Evolutionary conservation across 2,329 filamentous ascomycete genomes (phyloP), one percentile per base, ranked within the genome.

Genomic region (Macroventuria anomochaeta): DNA sequence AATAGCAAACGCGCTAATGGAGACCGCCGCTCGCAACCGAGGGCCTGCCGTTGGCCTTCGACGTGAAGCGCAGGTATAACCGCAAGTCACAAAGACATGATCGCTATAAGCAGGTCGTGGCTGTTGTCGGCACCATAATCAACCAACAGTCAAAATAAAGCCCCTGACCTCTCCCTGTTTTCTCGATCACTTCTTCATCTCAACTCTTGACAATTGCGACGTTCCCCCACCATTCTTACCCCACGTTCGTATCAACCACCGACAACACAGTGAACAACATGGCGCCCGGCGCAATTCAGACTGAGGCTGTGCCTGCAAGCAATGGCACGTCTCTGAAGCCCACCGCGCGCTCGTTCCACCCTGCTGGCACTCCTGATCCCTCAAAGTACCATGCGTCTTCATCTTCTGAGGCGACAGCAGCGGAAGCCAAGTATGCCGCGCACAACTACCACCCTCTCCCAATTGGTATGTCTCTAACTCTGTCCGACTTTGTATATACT

Each of bases 371-470:
- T 18, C 70, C 71, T 31, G 67, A 71, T 48, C 71, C 77, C 28
- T 76, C 81, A 29, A 76, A 72, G 55, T 86, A 85, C 80, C 95
- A 97, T 79, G 84, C 91, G 49, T 75, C 89, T 17, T 92, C 93
- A 21, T 93, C 92, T 36, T 80, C 87, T 53, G 81, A 84, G 65
- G 93, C 95, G 67, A 96, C 97, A 74, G 79, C 86, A 46, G 80
- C 87, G 46, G 95, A 99, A 80, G 82, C 90, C 70, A 81, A 90
- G 73, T 93, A 85, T 76, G 95, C 95, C 42, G 95, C 95, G 41
- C 95, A 99, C 85, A 99, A 99, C 82, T 99, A 99, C 83, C 93
- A 97, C 77, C 95, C 95, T 13, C 85, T 99, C 2, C 95, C 95
- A 33, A 88, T 99, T 55, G 95, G 72, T 73, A 67, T 37, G 68